Conservation (phyloP, 352 stramenopile species). For the Phytophthora ohioensis region DNA sequence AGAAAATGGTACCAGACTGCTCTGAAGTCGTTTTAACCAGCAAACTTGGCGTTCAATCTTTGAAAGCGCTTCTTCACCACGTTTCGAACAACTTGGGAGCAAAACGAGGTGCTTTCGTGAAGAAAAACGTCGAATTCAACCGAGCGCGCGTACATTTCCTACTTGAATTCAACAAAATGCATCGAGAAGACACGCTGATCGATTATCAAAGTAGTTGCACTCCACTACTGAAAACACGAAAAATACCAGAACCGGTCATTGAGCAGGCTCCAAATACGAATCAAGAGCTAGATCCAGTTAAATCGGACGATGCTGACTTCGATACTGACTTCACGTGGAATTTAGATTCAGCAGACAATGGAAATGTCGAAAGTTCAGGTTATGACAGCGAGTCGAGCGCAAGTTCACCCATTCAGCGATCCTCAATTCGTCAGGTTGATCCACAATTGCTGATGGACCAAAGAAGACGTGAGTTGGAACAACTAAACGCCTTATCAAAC, state of each 20-base stretch:
- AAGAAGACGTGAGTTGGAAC: slow-evolving; percentile 23
- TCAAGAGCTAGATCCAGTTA: slow-evolving; percentile 28
- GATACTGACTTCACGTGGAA: slow-evolving; percentile 35
- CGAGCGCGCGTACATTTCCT: slow-evolving; percentile 53
- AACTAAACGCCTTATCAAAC: slow-evolving; percentile 43
- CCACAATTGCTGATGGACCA: slow-evolving; percentile 16
- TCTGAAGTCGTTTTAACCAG: slow-evolving; percentile 9
- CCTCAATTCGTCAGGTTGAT: slow-evolving; percentile 18
- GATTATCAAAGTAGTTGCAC: slow-evolving; percentile 64
- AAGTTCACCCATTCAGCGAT: slow-evolving; percentile 9
- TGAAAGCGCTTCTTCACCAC: slow-evolving; percentile 72
- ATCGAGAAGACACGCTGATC: slow-evolving; percentile 56
- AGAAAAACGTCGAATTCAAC: slow-evolving; percentile 57
- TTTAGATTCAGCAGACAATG: slow-evolving; percentile 17
- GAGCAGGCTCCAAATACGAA: not conserved
- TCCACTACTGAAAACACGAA: slow-evolving; percentile 15
- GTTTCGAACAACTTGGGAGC: slow-evolving; percentile 54
- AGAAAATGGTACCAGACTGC: slow-evolving; percentile 19
- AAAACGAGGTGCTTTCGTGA: slow-evolving; percentile 26
- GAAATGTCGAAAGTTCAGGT: slow-evolving; percentile 7
- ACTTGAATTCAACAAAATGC: slow-evolving; percentile 65
- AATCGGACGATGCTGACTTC: slow-evolving; percentile 17
- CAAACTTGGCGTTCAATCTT: slow-evolving; percentile 44
- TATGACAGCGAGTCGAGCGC: slow-evolving; percentile 30
- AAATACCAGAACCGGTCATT: not conserved